Percentiles rank a stretch among this genome's conserved stretches.
These are phyloP conservation scores for Pichia cephalocereana DNA, from an alignment of 805 yeast genomes.

Conservation along the genomic window DNA sequence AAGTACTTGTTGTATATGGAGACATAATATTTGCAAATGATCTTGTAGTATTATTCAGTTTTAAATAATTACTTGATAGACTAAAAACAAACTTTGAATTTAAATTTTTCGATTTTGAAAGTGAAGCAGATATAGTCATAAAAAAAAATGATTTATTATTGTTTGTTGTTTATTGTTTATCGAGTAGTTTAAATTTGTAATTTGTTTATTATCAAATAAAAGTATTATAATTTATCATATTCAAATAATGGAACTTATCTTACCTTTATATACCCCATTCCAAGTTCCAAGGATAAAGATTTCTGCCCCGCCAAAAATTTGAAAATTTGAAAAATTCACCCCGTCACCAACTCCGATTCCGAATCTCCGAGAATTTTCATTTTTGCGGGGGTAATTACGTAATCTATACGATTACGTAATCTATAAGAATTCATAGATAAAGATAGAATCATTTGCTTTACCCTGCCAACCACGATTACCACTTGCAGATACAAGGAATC, in stretches of 20 bases:
- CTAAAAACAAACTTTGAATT: background rate
- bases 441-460: slow-evolving; percentile 64
- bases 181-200: too few species aligned
- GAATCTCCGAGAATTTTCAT: background rate
- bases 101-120: background rate
- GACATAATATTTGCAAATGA: background rate
- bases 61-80: background rate
- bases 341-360: background rate
- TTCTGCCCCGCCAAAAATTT: background rate
- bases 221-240: too few species aligned
- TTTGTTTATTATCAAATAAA: too few species aligned
- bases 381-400: too few species aligned
- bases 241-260: too few species aligned
- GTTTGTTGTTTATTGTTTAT: too few species aligned
- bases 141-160: background rate
- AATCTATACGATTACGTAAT: too few species aligned
- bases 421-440: slow-evolving; percentile 23
- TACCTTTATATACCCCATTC: background rate
- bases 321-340: background rate
- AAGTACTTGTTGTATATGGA: background rate
- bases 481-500: slow-evolving; percentile 83
- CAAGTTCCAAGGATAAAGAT: background rate
- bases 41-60: background rate
- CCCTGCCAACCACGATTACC: slow-evolving; percentile 97
- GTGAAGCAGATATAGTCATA: background rate